Evolutionary conservation across 331 rosid species (phyloP).

Genomic region (Prunus yedoensis): DNA sequence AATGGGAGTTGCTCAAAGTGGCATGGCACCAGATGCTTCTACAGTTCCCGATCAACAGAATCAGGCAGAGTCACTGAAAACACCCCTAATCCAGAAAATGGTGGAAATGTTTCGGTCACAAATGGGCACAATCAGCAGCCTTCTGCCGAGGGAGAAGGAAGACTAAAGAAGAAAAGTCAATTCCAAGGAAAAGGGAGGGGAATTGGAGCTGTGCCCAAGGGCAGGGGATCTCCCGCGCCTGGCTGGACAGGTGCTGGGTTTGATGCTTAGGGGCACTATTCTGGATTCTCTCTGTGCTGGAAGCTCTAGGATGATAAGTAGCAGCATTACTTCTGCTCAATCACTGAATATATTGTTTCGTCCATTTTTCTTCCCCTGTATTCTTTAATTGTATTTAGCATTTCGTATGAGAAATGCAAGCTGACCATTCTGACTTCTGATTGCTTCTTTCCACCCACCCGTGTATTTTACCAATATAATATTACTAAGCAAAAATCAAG

Average conservation of each 20-base stretch:
- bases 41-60: conserved; percentile 45
- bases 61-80: conserved; percentile 36
- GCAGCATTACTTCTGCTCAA: conserved; percentile 3
- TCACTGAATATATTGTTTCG: conserved; percentile 30
- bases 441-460: conserved; percentile 6
- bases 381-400: conserved; percentile 9
- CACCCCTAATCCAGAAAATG: conserved; percentile 40
- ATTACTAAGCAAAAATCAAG: conserved; percentile 17
- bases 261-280: conserved; percentile 50
- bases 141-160: conserved; percentile 64
- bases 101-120: conserved; percentile 36
- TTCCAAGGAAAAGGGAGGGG: conserved; percentile 78
- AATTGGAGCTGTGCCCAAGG: conserved; percentile 74
- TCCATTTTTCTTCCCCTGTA: conserved; percentile 15
- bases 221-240: conserved; percentile 63
- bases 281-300: conserved; percentile 21
- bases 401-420: conserved; percentile 24
- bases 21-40: conserved; percentile 39
- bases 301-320: conserved; percentile 22
- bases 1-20: conserved; percentile 38
- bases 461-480: conserved; percentile 9
- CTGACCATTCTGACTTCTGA: conserved; percentile 23
- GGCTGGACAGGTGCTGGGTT: conserved; percentile 97
- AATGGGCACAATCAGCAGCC: conserved; percentile 52
- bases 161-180: conserved; percentile 64